phyloP scores from a whole-genome alignment of 2,329 filamentous ascomycete species.

The Monosporascus sp. region DNA sequence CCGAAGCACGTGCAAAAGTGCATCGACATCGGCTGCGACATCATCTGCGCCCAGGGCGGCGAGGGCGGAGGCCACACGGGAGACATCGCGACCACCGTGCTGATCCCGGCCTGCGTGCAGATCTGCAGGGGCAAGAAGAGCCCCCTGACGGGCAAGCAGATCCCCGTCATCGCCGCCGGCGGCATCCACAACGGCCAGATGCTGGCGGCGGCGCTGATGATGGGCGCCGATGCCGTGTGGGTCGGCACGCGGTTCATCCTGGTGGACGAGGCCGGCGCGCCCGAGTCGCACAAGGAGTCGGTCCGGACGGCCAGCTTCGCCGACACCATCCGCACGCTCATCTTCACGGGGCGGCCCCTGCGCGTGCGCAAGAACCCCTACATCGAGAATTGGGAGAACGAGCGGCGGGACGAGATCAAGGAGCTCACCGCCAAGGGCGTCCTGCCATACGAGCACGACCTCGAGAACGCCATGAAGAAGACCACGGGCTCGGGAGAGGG shows the following conservation, averaged over 20 bases:
- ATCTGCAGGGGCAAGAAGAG: constrained; percentile 76
- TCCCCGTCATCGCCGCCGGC: constrained; percentile 89
- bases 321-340: constrained; percentile 94
- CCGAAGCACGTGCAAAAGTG: constrained; percentile 98
- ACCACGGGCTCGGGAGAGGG: constrained; percentile 30
- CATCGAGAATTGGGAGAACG: constrained; percentile 93
- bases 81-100: constrained; percentile 82
- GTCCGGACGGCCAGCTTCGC: constrained; percentile 88
- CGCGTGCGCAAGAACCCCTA: constrained; percentile 92
- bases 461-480: constrained; percentile 66
- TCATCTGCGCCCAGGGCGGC: constrained; percentile 97
- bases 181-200: constrained; percentile 91
- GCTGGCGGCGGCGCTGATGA: constrained; percentile 83
- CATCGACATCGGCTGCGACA: constrained; percentile 83
- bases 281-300: constrained; percentile 90
- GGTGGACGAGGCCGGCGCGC: constrained; percentile 87
- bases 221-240: constrained; percentile 91
- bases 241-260: constrained; percentile 95
- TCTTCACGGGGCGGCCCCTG: constrained; percentile 94
- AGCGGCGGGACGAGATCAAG: constrained; percentile 86
- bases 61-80: constrained; percentile 97
- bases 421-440: constrained; percentile 81
- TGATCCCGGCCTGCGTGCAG: constrained; percentile 88
- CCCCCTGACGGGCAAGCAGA: constrained; percentile 77
- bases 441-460: constrained; percentile 89